These are phyloP conservation scores for Kwoniella shivajii DNA, from an alignment of 1,284 basidiomycete species.

Conservation along the genomic window DNA sequence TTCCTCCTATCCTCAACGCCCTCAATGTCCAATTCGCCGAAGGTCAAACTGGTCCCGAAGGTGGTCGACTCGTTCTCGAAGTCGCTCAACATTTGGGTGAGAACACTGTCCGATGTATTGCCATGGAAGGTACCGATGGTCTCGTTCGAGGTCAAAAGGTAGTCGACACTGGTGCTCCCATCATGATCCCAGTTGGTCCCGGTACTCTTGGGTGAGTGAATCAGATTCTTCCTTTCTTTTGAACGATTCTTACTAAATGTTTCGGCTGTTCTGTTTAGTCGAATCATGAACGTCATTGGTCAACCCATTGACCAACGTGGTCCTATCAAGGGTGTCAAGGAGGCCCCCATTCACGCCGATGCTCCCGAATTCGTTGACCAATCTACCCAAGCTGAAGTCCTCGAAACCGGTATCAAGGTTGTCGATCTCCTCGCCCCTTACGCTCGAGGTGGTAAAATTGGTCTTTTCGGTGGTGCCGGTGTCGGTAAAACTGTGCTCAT, in stretches of 20 bases:
- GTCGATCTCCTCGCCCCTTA: constrained; percentile 99
- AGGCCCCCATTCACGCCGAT: constrained; percentile 91
- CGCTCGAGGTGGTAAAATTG: constrained; percentile 99
- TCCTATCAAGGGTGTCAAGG: constrained; percentile 91
- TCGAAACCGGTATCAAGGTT: constrained; percentile 99
- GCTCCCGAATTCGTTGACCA: constrained; percentile 97
- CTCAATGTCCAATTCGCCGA: constrained; percentile 89
- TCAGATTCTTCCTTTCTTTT: not conserved
- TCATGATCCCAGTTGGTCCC: constrained; percentile 92
- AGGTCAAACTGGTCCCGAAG: constrained; percentile 53
- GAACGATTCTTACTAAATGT: constrained; percentile 24
- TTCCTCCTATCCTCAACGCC: constrained; percentile 96
- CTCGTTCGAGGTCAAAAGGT: constrained; percentile 98
- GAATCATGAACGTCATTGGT: constrained; percentile 99
- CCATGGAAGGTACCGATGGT: constrained; percentile 99
- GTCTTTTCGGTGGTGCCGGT: constrained; percentile 99
- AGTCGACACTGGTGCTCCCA: constrained; percentile 92
- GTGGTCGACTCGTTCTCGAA: constrained; percentile 92
- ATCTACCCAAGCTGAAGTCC: constrained; percentile 95
- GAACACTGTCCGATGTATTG: constrained; percentile 97
- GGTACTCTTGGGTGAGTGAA: constrained; percentile 77
- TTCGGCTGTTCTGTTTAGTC: constrained; percentile 45
- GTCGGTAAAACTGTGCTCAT: constrained; percentile 99
- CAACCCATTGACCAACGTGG: constrained; percentile 99
- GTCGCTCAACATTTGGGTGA: constrained; percentile 97